Percentiles rank a stretch among this genome's conserved stretches.
Evolutionary conservation across 139 green algal genomes (phyloP).

Genomic region (Auxenochlorella pyrenoidosa): DNA sequence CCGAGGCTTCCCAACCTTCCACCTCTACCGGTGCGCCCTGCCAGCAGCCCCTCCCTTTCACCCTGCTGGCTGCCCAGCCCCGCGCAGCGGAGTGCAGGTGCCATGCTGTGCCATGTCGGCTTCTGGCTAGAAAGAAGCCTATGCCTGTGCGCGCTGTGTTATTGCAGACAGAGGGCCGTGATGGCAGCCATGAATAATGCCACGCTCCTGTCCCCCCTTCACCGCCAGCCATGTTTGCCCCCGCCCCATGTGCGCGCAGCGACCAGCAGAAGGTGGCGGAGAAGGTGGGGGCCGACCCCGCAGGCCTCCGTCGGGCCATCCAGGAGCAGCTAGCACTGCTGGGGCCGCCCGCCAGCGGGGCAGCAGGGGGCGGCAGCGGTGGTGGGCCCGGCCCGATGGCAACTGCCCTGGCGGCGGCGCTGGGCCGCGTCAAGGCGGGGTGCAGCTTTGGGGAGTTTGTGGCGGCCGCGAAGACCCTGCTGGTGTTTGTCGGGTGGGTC

Average conservation of each 20-base stretch:
- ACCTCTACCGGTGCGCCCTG: slow-evolving; percentile 36
- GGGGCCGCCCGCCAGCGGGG: neutral
- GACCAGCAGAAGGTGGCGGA: slow-evolving; percentile 20
- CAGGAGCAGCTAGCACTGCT: slow-evolving; percentile 23
- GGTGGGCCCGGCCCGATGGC: slow-evolving; percentile 12
- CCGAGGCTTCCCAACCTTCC: slow-evolving; percentile 50
- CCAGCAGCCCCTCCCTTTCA: no score
- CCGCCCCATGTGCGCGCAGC: neutral
- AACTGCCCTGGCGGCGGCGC: neutral
- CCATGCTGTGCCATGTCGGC: no score
- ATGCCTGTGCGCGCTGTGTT: no score
- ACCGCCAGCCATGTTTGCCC: neutral
- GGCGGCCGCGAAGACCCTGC: slow-evolving; percentile 33
- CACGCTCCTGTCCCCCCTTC: neutral
- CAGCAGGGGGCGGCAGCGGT: neutral
- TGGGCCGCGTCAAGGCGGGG: slow-evolving; percentile 22
- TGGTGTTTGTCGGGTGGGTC: slow-evolving; percentile 33
- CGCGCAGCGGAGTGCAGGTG: no score
- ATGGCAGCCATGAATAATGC: no score
- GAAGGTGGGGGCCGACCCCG: slow-evolving; percentile 36
- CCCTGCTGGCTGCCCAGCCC: no score
- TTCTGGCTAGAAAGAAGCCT: no score
- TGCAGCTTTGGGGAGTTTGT: slow-evolving; percentile 47
- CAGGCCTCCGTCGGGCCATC: slow-evolving; percentile 12
- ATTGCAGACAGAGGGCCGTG: no score